Base-by-base conservation (phyloP, 163 green algal genomes). In the Chloroidium sp. region DNA sequence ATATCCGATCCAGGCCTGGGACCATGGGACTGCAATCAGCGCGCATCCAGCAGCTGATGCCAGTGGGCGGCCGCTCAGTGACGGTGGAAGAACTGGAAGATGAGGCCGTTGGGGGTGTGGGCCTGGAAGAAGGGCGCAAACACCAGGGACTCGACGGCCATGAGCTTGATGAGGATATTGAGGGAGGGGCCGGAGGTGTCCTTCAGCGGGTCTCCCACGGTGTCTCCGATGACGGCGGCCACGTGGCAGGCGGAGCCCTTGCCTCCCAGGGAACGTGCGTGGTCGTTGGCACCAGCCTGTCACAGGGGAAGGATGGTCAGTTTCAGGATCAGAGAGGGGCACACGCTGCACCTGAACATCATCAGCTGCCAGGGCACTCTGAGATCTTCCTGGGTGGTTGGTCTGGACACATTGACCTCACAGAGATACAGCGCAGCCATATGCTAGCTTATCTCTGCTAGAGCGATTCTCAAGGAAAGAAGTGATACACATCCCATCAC, bases 81-180 rank as follows among this genome's bases (percentile, higher is more conserved):
- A 36, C 36, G 36, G 36, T 36, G 36, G 36, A 36, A 84, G 78
- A 78, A 83, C 62, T 82, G 69, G 84, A 90, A 90, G 76, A 91
- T 85, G 14, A 91, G 78, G 62, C 88, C 88, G 69, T 89, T 64
- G 10, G 78, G 76, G 68, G 85, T 90, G 87, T 90, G 87, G 10
- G 87, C 86, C 76, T 89, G 81, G 88, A 99, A 99, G 93, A 99
- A 98, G 76, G 96, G 95, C 67, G 97, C 97, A 87, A 99, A 97
- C 67, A 98, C 94, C 64, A 98, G 90, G 2, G 89, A 95, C 89
- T 97, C 93, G 3, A 99, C 95, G 1, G 97, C 97, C 94, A 98
- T 98, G 4, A 99, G 93, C 93, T 99, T 99, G 85, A 98, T 94
- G 36, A 99, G 89, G 84, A 99, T 99, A 92, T 98, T 98, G 69